Conservation (phyloP, 768 basidiomycete species). For the Auriscalpium microsporum region DNA sequence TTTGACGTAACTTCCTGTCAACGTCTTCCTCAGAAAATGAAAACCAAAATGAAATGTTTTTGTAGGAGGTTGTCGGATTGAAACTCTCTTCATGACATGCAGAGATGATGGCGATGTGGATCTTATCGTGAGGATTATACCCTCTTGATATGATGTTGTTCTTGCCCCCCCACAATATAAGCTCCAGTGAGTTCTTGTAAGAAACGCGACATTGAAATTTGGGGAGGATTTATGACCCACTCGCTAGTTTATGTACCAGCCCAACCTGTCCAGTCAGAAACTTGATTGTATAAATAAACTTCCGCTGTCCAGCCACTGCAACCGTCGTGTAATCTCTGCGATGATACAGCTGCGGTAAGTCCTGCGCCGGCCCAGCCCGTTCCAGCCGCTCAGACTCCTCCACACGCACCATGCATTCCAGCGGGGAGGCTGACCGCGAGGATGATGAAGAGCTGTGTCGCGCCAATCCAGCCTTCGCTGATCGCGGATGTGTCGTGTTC, state of each 20-base stretch:
- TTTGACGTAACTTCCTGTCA: too few relatives aligned
- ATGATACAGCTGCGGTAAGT: constrained; percentile 54
- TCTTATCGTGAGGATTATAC: too few relatives aligned
- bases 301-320: constrained; percentile 32
- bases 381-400: constrained; percentile 27
- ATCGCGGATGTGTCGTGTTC: constrained; percentile 1
- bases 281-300: constrained; percentile 7
- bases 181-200: constrained; percentile 16
- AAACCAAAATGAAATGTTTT: too few relatives aligned
- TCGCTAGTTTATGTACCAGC: too few relatives aligned
- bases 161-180: too few relatives aligned
- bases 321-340: constrained; percentile 51
- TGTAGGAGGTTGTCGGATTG: too few relatives aligned
- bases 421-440: constrained; percentile 33
- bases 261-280: constrained; percentile 1
- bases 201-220: too few relatives aligned
- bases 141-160: too few relatives aligned
- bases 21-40: too few relatives aligned
- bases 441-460: constrained; percentile 38
- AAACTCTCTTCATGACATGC: too few relatives aligned
- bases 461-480: constrained; percentile 39
- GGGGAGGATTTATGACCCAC: too few relatives aligned
- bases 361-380: constrained; percentile 15
- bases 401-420: constrained; percentile 41
- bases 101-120: too few relatives aligned